Base-by-base conservation (phyloP, 257 asterid genomes). In the Rubia yunnanensis region DNA sequence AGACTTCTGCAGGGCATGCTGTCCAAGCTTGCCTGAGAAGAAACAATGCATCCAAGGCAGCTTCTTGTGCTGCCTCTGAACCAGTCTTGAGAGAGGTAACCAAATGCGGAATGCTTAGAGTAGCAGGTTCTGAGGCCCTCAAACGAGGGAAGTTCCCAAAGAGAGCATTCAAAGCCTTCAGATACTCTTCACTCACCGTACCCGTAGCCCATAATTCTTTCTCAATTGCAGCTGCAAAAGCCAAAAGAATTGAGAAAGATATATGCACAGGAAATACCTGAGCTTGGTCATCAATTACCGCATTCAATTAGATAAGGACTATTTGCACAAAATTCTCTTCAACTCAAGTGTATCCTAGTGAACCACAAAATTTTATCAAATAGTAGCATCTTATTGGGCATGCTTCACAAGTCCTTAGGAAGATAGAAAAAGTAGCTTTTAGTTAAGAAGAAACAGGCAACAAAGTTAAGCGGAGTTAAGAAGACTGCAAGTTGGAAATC, bases 21-120 rank as follows among this genome's bases (percentile, higher is more conserved):
- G 97, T 84, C 99, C 99, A 94, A 56, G 99, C 97, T 78, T 94
- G 97, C 78, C 99, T 73, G 57, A 94, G 96, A 77, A 89, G 85
- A 76, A 84, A 89, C 48, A 94, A 81, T 7, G 97, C 88, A 66
- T 94, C 99, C 84, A 94, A 85, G 30, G 99, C 96, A 69, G 99
- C 97, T 83, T 94, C 99, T 86, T 94, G 99, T 65, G 95, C 82
- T 58, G 94, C 95, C 84, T 94, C 97, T 2, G 95, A 83, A 22
- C 95, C 95, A 63, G 92, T 94, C 87, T 94, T 89, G 6, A 89
- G 96, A 76, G 99, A 86, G 3, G 96, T 84, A 53, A 94, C 99
- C 17, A 94, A 81, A 83, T 89, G 97, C 41, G 99, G 99, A 55
- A 94, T 94, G 71, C 99, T 94, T 44, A 89, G 82, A 1, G 97